A percentile compares a stretch with the other conserved stretches of the same genome.
phyloP scores from a whole-genome alignment of 305 asterid genomes.

The Petunia hybrid region DNA sequence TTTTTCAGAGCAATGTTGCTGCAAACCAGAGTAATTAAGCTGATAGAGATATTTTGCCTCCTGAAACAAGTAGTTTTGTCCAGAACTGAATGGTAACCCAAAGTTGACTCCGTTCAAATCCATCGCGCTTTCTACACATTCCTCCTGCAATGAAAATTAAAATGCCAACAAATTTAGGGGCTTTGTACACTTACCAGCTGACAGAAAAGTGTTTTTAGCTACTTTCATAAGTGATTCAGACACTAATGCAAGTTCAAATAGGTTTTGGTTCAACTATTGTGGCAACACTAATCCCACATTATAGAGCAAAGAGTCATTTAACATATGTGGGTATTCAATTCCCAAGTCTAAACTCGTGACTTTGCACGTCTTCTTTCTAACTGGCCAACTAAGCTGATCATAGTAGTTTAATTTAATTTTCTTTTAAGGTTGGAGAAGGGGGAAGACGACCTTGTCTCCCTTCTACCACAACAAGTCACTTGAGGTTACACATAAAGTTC shows the following conservation, averaged over 20 bases:
- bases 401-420: not conserved
- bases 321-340: not conserved
- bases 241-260: not conserved
- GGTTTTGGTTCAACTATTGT: not conserved
- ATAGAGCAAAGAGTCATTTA: not conserved
- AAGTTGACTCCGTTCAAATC: conserved; percentile 24
- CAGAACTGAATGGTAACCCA: conserved; percentile 14
- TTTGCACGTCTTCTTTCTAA: not conserved
- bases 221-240: conserved; percentile 22
- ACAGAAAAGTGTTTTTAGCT: not conserved
- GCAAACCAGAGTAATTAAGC: conserved; percentile 21
- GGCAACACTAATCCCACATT: not conserved
- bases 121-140: conserved; percentile 31
- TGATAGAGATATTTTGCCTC: conserved; percentile 3
- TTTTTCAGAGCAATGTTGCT: conserved; percentile 19
- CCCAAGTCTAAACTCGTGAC: conserved; percentile 1
- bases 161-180: conserved; percentile 22
- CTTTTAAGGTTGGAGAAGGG: not conserved
- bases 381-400: not conserved
- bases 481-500: not conserved
- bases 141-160: conserved; percentile 27
- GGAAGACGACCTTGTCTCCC: not conserved
- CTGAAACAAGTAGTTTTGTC: conserved; percentile 24
- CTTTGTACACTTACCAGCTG: not conserved
- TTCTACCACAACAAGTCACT: conserved; percentile 11